These are phyloP conservation scores for Alopecurus myosuroides DNA, from an alignment of 176 grass and related monocot genomes.

Conservation along the genomic window DNA sequence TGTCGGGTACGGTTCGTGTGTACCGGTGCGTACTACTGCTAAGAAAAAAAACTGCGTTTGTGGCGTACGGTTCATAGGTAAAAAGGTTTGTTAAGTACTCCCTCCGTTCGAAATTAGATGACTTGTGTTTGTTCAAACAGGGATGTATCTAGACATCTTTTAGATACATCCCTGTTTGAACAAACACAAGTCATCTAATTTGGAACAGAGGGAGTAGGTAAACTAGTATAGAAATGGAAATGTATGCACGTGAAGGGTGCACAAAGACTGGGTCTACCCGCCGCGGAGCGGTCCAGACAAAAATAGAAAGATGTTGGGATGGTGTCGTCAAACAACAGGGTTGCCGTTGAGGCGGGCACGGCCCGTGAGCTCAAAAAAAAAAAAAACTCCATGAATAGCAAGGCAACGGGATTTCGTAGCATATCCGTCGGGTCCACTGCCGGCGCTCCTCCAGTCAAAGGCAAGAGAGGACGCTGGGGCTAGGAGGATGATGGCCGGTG, in stretches of 20 bases:
- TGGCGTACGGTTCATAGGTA: too few relatives aligned
- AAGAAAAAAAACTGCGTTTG: not conserved
- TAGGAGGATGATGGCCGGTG: not conserved
- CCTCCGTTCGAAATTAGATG: too few relatives aligned
- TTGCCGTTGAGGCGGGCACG: not conserved
- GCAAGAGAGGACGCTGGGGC: not conserved
- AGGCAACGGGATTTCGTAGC: not conserved
- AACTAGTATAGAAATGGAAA: not conserved
- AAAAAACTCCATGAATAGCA: not conserved
- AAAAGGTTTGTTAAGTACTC: too few relatives aligned
- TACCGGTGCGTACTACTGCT: not conserved
- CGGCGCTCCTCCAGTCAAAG: not conserved
- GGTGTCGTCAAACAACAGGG: not conserved
- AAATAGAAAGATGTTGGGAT: not conserved
- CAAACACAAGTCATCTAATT: too few relatives aligned
- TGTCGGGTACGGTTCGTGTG: not conserved
- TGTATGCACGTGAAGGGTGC: not conserved
- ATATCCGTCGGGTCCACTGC: not conserved
- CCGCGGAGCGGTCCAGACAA: not conserved
- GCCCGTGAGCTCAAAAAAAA: not conserved
- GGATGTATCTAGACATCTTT: too few relatives aligned
- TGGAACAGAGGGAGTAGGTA: too few relatives aligned
- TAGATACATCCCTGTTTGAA: too few relatives aligned
- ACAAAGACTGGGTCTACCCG: conserved; percentile 4
- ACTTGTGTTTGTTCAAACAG: too few relatives aligned